Conservation (phyloP, 2,329 filamentous ascomycete genomes). For the Cladorrhinum sp. region DNA sequence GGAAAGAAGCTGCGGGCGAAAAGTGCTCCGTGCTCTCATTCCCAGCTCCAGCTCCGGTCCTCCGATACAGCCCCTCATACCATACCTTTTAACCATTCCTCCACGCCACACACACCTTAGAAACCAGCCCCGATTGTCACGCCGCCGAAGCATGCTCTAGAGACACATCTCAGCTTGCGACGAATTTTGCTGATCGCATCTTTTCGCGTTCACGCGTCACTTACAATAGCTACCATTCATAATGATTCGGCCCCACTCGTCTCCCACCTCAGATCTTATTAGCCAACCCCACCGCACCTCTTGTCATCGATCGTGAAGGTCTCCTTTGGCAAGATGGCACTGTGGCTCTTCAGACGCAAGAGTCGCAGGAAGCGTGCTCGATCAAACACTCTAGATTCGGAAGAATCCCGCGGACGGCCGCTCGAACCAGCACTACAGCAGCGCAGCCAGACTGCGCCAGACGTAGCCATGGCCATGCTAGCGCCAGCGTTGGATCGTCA, state of each 20-base stretch:
- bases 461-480: constrained; percentile 19
- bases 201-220: constrained; percentile 18
- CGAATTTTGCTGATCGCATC: constrained; percentile 15
- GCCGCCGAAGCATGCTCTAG: constrained; percentile 22
- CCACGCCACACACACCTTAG: not conserved
- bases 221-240: constrained; percentile 17
- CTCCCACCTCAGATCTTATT: constrained; percentile 13
- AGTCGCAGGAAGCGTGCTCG: constrained; percentile 61
- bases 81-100: not conserved
- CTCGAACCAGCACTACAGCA: constrained; percentile 30
- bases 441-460: constrained; percentile 37
- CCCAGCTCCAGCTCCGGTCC: not conserved
- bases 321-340: constrained; percentile 54
- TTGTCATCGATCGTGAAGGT: not conserved
- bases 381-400: constrained; percentile 52
- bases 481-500: constrained; percentile 24
- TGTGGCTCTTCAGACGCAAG: constrained; percentile 80
- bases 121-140: not conserved
- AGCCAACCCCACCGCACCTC: constrained; percentile 5
- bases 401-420: constrained; percentile 35
- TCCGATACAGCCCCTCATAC: not conserved
- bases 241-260: constrained; percentile 21
- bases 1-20: constrained; percentile 1
- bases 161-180: constrained; percentile 10
- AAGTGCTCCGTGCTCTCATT: constrained; percentile 1